A percentile compares a stretch with the other conserved stretches of the same genome.
phyloP scores from a whole-genome alignment of 768 basidiomycete species.

The Pulveroboletus sp. region DNA sequence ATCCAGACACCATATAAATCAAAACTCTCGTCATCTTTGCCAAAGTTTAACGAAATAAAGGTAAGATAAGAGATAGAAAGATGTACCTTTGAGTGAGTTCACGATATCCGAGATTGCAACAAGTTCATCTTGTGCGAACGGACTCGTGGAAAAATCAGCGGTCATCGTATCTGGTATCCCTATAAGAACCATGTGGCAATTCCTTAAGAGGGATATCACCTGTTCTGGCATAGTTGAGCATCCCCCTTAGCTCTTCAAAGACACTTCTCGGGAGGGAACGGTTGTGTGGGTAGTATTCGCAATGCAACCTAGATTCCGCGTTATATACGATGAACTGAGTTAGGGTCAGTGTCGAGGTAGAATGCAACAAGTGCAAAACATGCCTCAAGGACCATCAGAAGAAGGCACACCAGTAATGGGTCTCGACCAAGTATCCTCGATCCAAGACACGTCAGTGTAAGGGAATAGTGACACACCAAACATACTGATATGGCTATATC shows the following conservation, averaged over 20 bases:
- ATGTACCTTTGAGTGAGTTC: constrained; percentile 11
- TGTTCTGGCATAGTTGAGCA: constrained; percentile 14
- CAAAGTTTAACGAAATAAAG: not conserved
- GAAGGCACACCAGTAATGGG: too few species aligned
- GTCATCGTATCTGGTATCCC: constrained; percentile 11
- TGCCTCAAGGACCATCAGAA: not conserved
- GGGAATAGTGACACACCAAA: too few species aligned
- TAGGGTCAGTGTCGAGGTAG: not conserved
- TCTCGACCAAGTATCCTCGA: too few species aligned
- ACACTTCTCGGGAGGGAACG: not conserved
- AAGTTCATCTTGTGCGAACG: constrained; percentile 11
- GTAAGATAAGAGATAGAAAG: not conserved
- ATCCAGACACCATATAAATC: constrained; percentile 9
- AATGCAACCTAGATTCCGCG: constrained; percentile 11
- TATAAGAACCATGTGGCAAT: not conserved
- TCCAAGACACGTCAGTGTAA: too few species aligned
- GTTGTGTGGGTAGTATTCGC: constrained; percentile 13
- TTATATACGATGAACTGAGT: not conserved
- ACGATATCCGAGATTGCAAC: constrained; percentile 9
- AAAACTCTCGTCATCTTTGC: not conserved
- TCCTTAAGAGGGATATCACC: constrained; percentile 1
- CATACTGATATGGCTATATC: not conserved
- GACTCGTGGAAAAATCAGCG: constrained; percentile 14
- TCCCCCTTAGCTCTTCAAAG: constrained; percentile 11
- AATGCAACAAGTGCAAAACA: not conserved